phyloP scores from a whole-genome alignment of 441 rosid species.

The Manihot esculenta region DNA sequence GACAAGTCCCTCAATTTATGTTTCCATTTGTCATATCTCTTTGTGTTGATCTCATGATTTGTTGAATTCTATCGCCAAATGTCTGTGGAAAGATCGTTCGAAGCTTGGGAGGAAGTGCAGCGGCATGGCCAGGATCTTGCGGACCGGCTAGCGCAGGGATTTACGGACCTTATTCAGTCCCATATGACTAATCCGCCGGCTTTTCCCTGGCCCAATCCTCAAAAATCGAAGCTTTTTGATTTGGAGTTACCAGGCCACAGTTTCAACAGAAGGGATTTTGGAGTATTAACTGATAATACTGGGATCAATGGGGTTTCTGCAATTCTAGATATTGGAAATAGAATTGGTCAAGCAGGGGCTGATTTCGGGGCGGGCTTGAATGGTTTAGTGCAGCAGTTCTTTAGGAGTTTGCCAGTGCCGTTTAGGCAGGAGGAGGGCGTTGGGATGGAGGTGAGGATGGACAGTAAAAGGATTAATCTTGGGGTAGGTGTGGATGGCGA shows the following conservation, averaged over 20 bases:
- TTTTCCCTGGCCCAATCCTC: slow-evolving; percentile 73
- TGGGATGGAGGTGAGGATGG: slow-evolving; percentile 26
- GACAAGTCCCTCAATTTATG: background rate
- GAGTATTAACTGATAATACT: slow-evolving; percentile 37
- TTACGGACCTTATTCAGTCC: slow-evolving; percentile 76
- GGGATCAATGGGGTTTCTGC: slow-evolving; percentile 64
- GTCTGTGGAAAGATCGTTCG: slow-evolving; percentile 84
- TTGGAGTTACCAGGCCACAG: slow-evolving; percentile 57
- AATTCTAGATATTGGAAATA: slow-evolving; percentile 66
- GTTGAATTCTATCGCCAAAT: slow-evolving; percentile 27
- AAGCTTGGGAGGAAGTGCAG: slow-evolving; percentile 95
- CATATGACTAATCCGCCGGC: slow-evolving; percentile 66
- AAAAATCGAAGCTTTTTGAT: slow-evolving; percentile 59
- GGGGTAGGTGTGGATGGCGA: slow-evolving; percentile 33
- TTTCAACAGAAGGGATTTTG: slow-evolving; percentile 45
- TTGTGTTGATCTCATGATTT: slow-evolving; percentile 22
- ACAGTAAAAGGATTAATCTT: slow-evolving; percentile 16
- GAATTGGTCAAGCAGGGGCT: slow-evolving; percentile 82
- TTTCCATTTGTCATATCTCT: background rate
- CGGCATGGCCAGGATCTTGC: slow-evolving; percentile 91
- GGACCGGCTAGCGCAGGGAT: slow-evolving; percentile 83
- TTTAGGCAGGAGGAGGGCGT: slow-evolving; percentile 51
- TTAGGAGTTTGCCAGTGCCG: slow-evolving; percentile 64
- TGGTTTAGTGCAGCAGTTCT: slow-evolving; percentile 78
- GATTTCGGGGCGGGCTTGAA: slow-evolving; percentile 75